phyloP scores from a whole-genome alignment of 78 protist genomes.

The Anaeramoeba flamelloides region DNA sequence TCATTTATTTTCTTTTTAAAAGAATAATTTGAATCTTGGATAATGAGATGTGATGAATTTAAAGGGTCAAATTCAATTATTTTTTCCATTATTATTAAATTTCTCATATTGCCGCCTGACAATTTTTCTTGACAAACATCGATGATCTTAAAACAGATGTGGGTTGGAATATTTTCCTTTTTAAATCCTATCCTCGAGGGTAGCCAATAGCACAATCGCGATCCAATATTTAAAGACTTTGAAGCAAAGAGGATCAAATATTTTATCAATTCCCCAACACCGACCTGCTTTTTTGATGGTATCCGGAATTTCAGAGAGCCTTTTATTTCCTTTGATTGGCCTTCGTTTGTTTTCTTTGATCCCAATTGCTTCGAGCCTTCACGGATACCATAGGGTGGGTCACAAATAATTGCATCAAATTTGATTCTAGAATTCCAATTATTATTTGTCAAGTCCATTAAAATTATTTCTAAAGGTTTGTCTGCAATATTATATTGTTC shows the following conservation, averaged over 20 bases:
- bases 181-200: background rate
- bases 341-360: background rate
- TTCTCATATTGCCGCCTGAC: background rate
- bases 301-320: background rate
- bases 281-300: background rate
- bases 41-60: background rate
- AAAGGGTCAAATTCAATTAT: background rate
- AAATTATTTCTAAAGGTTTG: background rate
- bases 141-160: background rate
- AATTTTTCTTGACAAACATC: background rate
- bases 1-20: too few species aligned
- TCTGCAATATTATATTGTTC: background rate
- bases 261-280: background rate
- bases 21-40: too few species aligned
- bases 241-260: background rate
- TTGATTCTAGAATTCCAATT: background rate
- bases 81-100: background rate
- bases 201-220: background rate
- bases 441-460: background rate
- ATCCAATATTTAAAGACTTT: background rate
- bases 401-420: background rate
- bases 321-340: background rate
- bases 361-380: background rate
- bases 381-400: background rate
- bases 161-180: background rate